Evolutionary conservation across 2,329 filamentous ascomycete species (phyloP), one percentile per base, ranked within the genome.

Genomic region (Botrytis galanthina): DNA sequence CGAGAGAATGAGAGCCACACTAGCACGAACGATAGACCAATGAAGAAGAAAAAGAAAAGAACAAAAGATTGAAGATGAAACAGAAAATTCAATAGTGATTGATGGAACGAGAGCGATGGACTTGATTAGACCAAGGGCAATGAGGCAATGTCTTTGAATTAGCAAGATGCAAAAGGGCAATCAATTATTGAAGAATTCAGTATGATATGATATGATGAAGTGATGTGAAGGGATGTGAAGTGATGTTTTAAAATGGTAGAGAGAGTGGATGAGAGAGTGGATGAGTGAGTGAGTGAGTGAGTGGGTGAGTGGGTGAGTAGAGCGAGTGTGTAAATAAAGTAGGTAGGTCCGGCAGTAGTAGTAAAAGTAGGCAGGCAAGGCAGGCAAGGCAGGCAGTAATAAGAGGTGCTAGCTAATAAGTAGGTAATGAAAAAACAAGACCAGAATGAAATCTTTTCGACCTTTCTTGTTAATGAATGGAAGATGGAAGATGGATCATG

Each of bases 1-100:
- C 35, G 63, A 37, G 63, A 42, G 26, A 29, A 20, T 63, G 37
- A 63, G 51, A 63, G 32, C 62, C 62, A 57, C 32, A 42, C 22
- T 42, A 57, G n/a, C 32, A 42, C 16, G 35, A 57, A 42, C 26
- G 35, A 68, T 57, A 20, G 48, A 68, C 18, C 4, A 7, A 10
- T 26, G 16, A 48, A 48, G 46, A 26, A 14, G 29, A 39, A 35
- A 35, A 48, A 20, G n/a, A 8, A 32, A 46, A 22, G 9, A 32
- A 64, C 32, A 46, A 46, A 35, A 66, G 22, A 26, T 42, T n/a
- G 35, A 10, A 66, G 46, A 66, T 35, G 63, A 66, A 66, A 66
- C 29, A 16, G 44, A 35, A 48, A 35, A n/a, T 48, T 32, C 66
- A 68, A 68, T 68, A 57, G n/a, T n/a, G 48, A 68, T 68, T 14